Evolutionary conservation across 164 flowering plant genomes (phyloP).

Genomic region (Piper betle): DNA sequence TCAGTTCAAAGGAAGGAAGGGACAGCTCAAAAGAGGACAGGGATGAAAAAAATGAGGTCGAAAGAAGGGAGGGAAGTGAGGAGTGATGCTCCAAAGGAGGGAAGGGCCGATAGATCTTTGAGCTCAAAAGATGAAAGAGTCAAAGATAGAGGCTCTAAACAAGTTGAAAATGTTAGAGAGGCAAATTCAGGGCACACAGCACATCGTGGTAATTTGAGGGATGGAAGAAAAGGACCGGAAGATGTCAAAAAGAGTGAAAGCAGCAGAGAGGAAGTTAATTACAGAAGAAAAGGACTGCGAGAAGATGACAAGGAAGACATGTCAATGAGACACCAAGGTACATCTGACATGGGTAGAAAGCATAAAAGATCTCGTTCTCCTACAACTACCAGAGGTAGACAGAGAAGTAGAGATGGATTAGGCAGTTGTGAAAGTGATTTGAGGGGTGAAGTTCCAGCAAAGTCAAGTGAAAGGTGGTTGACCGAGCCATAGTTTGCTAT

Average conservation of each 20-base stretch:
- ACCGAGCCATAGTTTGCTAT: not conserved
- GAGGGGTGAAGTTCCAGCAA: slow-evolving; percentile 50
- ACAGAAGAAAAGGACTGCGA: slow-evolving; percentile 33
- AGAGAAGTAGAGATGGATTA: slow-evolving; percentile 28
- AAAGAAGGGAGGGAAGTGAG: slow-evolving; percentile 1
- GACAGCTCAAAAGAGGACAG: slow-evolving; percentile 13
- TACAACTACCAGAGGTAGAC: slow-evolving; percentile 45
- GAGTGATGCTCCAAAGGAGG: not conserved
- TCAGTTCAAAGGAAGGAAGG: not conserved
- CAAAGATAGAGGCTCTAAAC: slow-evolving; percentile 25
- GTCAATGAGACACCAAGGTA: slow-evolving; percentile 28
- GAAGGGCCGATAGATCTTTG: slow-evolving; percentile 4
- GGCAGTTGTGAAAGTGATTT: slow-evolving; percentile 27
- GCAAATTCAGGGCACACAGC: slow-evolving; percentile 33
- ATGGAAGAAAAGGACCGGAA: slow-evolving; percentile 36
- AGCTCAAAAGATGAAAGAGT: slow-evolving; percentile 31
- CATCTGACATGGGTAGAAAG: slow-evolving; percentile 29
- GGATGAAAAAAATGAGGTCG: not conserved
- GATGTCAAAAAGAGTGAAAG: slow-evolving; percentile 22
- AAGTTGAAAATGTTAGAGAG: slow-evolving; percentile 32
- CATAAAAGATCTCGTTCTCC: slow-evolving; percentile 60
- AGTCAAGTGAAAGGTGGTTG: slow-evolving; percentile 48
- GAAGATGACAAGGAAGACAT: slow-evolving; percentile 49
- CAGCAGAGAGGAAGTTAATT: slow-evolving; percentile 22
- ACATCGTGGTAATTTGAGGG: slow-evolving; percentile 26